Evolutionary conservation across 1,139 yeast species (phyloP).

Genomic region (Kodamaea ohmeri): DNA sequence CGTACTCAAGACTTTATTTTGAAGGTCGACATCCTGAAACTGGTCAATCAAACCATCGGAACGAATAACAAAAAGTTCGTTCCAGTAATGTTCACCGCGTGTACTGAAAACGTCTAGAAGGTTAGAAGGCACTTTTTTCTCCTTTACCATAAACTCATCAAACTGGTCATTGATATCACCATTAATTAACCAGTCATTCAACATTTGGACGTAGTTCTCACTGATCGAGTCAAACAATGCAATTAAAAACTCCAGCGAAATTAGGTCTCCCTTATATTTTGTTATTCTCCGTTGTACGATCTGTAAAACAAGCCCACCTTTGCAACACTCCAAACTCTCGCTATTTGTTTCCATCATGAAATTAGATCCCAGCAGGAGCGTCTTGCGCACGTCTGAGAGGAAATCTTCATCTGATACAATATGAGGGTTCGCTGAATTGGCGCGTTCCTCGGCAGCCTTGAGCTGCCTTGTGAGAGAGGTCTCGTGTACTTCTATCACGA

Average conservation of each 20-base stretch:
- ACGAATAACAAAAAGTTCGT: slow-evolving; percentile 71
- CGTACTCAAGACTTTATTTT: slow-evolving; percentile 67
- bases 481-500: slow-evolving; percentile 46
- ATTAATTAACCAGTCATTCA: slow-evolving; percentile 72
- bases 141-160: slow-evolving; percentile 75
- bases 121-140: slow-evolving; percentile 33
- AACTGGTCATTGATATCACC: slow-evolving; percentile 80
- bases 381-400: slow-evolving; percentile 24
- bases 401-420: slow-evolving; percentile 7
- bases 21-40: slow-evolving; percentile 52
- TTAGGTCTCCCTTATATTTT: slow-evolving; percentile 63
- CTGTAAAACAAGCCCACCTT: slow-evolving; percentile 66
- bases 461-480: slow-evolving; percentile 29
- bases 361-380: slow-evolving; percentile 37
- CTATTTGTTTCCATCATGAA: slow-evolving; percentile 44
- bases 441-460: slow-evolving; percentile 12
- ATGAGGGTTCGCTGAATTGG: slow-evolving; percentile 7
- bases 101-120: slow-evolving; percentile 39
- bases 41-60: slow-evolving; percentile 75
- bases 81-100: slow-evolving; percentile 81
- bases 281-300: slow-evolving; percentile 59
- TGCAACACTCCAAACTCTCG: slow-evolving; percentile 53
- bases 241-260: slow-evolving; percentile 50
- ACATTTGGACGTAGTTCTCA: slow-evolving; percentile 60
- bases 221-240: slow-evolving; percentile 59